Evolutionary conservation across 2,329 filamentous ascomycete species (phyloP), one percentile per base, ranked within the genome.

Genomic region (Exophiala aquamarina): DNA sequence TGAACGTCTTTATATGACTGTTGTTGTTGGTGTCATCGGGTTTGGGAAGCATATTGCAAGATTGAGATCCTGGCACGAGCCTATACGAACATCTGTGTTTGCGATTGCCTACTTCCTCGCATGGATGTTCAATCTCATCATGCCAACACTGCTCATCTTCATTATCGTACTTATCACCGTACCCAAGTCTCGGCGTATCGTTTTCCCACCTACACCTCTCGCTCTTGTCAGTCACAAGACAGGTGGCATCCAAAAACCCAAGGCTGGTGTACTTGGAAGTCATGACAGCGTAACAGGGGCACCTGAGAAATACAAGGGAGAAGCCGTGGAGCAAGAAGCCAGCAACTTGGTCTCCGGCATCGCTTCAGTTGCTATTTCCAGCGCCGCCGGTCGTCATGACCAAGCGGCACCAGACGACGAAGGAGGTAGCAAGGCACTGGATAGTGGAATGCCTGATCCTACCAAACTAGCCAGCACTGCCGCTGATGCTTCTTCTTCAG

Each of bases 251-350:
- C 83, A 93, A 64, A 91, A 86, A 59, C 88, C 88, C 1, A 81
- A 82, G 41, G 79, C 88, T 2, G 88, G 88, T 1, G 81, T 89
- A 0, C 69, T 93, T 0, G 89, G 86, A 1, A 89, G 85, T 15
- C 79, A 84, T 20, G 86, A 89, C 50, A 89, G 85, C 47, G 77
- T 86, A 1, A 94, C 89, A 0, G 89, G 89, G 1, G 89, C 89
- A 0, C 85, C 88, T 0, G 87, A 95, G 63, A 88, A 89, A 56
- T 81, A 89, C 67, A 85, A 89, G 62, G 89, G 89, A 19, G 88
- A 93, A 63, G 87, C 87, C 0, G 86, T 89, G 1, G 89, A 94
- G 63, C 81, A 87, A 51, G 89, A 94, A 64, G 89, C 89, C 1
- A 84, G 79, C 58, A 91, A 89, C 62, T 84, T 94, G 52, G 83